Base-by-base conservation (phyloP, 1,284 basidiomycete species). In the Wolfiporia cocos region DNA sequence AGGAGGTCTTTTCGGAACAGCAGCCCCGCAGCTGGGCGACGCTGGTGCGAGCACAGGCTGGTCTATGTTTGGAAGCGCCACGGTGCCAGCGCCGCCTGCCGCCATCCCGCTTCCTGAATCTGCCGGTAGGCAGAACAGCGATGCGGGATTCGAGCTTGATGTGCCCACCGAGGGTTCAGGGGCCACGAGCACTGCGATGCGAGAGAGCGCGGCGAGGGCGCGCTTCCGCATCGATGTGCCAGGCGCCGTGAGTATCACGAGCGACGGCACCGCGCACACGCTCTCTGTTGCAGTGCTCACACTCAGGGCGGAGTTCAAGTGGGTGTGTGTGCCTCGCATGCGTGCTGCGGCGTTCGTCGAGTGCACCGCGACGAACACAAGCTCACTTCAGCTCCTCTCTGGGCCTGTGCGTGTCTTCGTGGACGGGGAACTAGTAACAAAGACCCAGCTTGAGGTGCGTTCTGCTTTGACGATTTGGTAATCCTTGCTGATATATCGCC, bases 311-410 rank as follows among this genome's bases (percentile, higher is more conserved):
- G 62, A 63, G 24, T 59, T 78, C 29, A 65, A 68, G 24, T 70
- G 75, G 51, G 65, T 78, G 17, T 61, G 66, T 4, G 67, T 75
- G 29, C 78, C 78, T 14, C 63, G 70, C 31, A 55, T 68, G 26
- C 67, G 68, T 23, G 63, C 70, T 1, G 59, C 63, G 22, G 71
- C 71, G 4, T 78, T 43, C 42, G 47, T 49, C 26, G 46, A 74
- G 69, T 73, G 70, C 44, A 71, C 55, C 70, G 75, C 37, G 73
- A 74, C 49, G 60, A n/a, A n/a, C n/a, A n/a, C n/a, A n/a, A n/a
- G n/a, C n/a, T n/a, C n/a, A n/a, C n/a, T n/a, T n/a, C n/a, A 68
- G 31, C 58, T 77, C 34, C 64, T 77, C 9, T 64, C 72, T n/a
- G 76, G 76, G 0, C 62, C 66, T 1, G 70, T 76, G 39, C 68